phyloP scores from a whole-genome alignment of 148 eudicot species.

The Fallopia convolvulus region DNA sequence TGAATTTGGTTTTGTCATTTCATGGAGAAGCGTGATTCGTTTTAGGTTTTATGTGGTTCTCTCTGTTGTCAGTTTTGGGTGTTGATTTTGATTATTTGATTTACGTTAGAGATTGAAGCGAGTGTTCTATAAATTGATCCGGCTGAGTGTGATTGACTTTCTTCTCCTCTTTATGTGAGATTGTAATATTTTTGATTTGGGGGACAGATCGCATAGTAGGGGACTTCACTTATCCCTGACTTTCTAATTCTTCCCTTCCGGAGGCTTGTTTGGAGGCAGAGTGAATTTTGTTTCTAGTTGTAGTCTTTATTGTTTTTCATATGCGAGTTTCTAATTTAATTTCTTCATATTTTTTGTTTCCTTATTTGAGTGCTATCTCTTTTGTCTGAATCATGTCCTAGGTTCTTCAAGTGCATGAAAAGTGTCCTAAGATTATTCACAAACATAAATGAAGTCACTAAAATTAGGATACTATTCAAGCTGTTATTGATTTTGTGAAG shows the following conservation, averaged over 20 bases:
- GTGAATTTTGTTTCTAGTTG: background rate
- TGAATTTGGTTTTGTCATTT: background rate
- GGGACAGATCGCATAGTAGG: too few relatives aligned
- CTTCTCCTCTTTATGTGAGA: background rate
- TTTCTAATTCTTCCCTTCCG: background rate
- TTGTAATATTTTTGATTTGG: background rate
- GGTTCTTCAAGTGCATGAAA: background rate
- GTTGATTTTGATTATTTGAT: background rate
- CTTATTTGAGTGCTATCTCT: background rate
- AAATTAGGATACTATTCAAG: background rate
- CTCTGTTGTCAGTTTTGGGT: background rate
- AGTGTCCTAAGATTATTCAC: background rate
- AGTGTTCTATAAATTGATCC: background rate
- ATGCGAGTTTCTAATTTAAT: background rate
- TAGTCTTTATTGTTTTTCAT: background rate
- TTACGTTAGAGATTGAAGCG: background rate
- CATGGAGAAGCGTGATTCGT: background rate
- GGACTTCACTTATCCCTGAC: background rate
- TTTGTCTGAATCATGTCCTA: background rate
- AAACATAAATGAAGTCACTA: background rate
- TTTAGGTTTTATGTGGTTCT: background rate
- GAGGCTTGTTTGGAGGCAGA: background rate
- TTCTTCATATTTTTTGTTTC: background rate
- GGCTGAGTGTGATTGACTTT: background rate
- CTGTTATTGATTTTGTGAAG: background rate